Evolutionary conservation across 306 rosid genomes (phyloP), one percentile per base, ranked within the genome.

Genomic region (Glycine tomentella): DNA sequence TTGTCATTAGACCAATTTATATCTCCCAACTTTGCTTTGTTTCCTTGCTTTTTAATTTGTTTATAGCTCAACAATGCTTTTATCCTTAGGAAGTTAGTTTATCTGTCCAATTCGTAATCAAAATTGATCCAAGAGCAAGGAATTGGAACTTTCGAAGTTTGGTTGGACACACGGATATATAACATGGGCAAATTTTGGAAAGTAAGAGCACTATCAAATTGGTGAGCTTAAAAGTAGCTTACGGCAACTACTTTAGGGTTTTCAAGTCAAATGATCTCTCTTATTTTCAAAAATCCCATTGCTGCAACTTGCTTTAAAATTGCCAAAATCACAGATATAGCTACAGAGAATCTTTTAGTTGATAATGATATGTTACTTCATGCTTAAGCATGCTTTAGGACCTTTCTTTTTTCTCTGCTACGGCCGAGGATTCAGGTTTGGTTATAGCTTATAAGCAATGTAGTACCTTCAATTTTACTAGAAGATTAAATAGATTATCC

Each of bases 311-410:
- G 7, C 25, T 14, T 75, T 63, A 31, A 46, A 69, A 16, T 44
- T 75, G 50, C 17, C 34, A 64, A 80, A 76, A 53, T 13, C 74
- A 50, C 6, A 74, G 12, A 59, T 25, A 56, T 51, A 46, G 38
- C 20, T 14, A 34, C 31, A 64, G 44, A 67, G 61, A 57, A 79
- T 58, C 73, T 53, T 36, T 16, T 72, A 44, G 38, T 72, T 59
- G 49, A 75, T 75, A 48, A 75, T 68, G 9, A 79, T 74, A 71
- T 71, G 62, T 76, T 64, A 72, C 78, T 85, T 85, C 80, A 66
- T 67, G 66, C 79, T 65, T 72, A 76, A 77, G 82, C 7, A 52
- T 46, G 14, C 58, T n/a, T 44, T 42, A 20, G 8, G 10, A 75
- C 67, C 58, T 34, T 16, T 63, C 40, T 11, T 61, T 61, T 61